phyloP scores from a whole-genome alignment of 116 monocot species.

The Posidonia oceanica region DNA sequence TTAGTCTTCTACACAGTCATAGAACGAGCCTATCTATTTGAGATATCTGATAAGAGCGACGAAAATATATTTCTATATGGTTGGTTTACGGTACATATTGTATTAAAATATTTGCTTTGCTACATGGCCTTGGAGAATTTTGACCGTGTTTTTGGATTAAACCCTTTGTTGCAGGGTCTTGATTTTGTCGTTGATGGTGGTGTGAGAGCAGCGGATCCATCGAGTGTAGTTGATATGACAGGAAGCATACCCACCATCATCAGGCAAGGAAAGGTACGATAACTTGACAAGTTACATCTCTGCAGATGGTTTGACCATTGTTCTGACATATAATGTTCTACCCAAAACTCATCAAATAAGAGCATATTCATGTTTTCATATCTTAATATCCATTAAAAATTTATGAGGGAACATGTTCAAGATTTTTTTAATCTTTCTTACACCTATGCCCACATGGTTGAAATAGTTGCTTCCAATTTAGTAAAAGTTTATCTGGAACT shows the following conservation, averaged over 20 bases:
- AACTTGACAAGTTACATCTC: background rate
- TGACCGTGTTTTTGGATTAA: too few relatives aligned
- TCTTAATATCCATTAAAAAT: background rate
- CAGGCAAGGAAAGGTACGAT: conserved; percentile 78
- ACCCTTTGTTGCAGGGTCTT: conserved; percentile 45
- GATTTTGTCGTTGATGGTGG: conserved; percentile 97
- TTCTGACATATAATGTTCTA: background rate
- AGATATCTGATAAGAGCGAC: too few relatives aligned
- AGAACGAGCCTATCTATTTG: too few relatives aligned
- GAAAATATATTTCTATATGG: too few relatives aligned
- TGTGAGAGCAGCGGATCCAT: conserved; percentile 83
- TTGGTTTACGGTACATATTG: too few relatives aligned
- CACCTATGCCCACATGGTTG: background rate
- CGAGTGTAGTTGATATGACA: conserved; percentile 93
- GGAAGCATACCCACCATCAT: conserved; percentile 56
- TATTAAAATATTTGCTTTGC: too few relatives aligned
- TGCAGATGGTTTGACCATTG: background rate
- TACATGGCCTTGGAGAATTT: too few relatives aligned
- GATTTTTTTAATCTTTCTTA: too few relatives aligned
- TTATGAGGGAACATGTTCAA: background rate
- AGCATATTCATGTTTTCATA: background rate
- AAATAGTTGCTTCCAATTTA: too few relatives aligned
- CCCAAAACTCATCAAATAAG: background rate
- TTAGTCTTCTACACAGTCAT: too few relatives aligned
- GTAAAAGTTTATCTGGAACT: too few relatives aligned